phyloP scores from a whole-genome alignment of 805 yeast species.

The Sugiyamaella valdiviana region DNA sequence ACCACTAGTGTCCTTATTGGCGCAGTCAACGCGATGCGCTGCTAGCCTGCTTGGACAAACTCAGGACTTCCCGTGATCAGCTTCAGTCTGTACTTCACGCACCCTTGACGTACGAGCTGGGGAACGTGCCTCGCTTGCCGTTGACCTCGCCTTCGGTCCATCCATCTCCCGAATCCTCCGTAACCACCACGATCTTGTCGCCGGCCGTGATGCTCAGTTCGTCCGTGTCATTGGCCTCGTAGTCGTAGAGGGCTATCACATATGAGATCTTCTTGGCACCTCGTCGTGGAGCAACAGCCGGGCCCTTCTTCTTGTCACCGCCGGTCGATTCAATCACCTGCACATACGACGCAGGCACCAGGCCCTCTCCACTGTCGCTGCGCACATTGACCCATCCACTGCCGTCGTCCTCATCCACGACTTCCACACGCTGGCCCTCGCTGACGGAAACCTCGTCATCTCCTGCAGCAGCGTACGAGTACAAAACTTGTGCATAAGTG shows the following conservation, averaged over 20 bases:
- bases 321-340: constrained; percentile 30
- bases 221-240: constrained; percentile 69
- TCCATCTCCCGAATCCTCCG: constrained; percentile 70
- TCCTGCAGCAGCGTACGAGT: constrained; percentile 60
- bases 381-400: constrained; percentile 84
- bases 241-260: constrained; percentile 63
- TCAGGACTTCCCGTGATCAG: too few relatives aligned
- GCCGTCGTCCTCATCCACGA: constrained; percentile 72
- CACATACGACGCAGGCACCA: constrained; percentile 81
- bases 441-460: constrained; percentile 63
- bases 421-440: constrained; percentile 54
- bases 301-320: constrained; percentile 49
- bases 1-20: too few relatives aligned
- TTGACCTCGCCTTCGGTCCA: constrained; percentile 90
- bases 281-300: constrained; percentile 72
- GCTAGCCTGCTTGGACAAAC: too few relatives aligned
- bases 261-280: constrained; percentile 59
- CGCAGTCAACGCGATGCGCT: too few relatives aligned
- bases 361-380: constrained; percentile 52
- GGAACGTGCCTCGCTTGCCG: constrained; percentile 65
- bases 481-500: constrained; percentile 47
- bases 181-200: constrained; percentile 60
- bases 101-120: constrained; percentile 55
- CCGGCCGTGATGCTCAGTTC: constrained; percentile 71
- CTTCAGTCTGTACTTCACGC: background rate